Base-by-base conservation (phyloP, 345 rosid species). In the Populus pruinosa region DNA sequence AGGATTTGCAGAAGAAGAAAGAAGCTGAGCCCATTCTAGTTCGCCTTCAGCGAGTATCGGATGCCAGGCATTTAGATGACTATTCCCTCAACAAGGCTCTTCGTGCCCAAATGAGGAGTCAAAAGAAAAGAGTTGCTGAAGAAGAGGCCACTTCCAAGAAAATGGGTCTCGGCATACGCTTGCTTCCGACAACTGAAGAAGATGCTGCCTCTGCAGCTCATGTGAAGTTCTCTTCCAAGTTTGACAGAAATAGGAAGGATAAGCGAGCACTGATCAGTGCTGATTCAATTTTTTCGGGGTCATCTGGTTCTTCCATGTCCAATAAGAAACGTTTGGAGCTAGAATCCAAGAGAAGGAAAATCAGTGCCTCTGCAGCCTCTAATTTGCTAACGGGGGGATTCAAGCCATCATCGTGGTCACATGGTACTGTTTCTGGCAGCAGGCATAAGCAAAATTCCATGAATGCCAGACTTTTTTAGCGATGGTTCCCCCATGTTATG, bases 1-100 rank as follows among this genome's bases (percentile, higher is more conserved):
- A 85, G 70, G 99, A 96, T 83, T 83, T 96, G 82, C 86, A 85
- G 87, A 96, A 96, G 91, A 96, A 96, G 89, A 96, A 91, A 88
- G 96, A 92, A 81, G 97, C 97, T 47, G 99, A 92, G 74, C 99
- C 98, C 5, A 86, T 90, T 27, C 81, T 96, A 44, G 94, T 96
- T 67, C 88, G 90, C 10, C 94, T 94, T 77, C 99, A 92, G 78
- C 88, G 91, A 69, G 87, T 85, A 75, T 96, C 97, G 38, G 97
- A 94, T 84, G 86, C 90, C 61, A 85, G 94, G 82, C 97, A 91
- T 80, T 89, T 92, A 61, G 97, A 96, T 73, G 93, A 96, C 81
- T 96, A 91, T 82, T 85, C 94, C 63, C 82, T 91, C 50, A 94
- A 94, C 92, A 96, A 80, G 82, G 88, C 90, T 53, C 88, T 94